Percentiles rank a stretch among this genome's conserved stretches.
Conservation (phyloP, 2,329 filamentous ascomycete genomes). For the Colletotrichum kahawae region DNA sequence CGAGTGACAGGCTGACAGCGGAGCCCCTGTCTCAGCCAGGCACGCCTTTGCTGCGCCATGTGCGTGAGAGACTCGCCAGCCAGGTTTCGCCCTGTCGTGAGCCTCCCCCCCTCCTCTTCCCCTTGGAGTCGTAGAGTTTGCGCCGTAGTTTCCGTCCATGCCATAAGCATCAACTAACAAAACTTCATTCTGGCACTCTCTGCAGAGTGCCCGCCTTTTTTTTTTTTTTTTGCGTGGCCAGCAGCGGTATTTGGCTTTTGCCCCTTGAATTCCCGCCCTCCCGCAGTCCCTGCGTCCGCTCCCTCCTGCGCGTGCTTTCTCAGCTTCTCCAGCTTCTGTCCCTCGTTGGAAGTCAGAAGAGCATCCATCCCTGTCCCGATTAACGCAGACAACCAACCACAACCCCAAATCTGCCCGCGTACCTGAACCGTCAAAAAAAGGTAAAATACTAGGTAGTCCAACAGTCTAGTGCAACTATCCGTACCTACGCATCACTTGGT, state of each 20-base stretch:
- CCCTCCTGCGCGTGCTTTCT: background rate
- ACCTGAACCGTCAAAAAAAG: background rate
- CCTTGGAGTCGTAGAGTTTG: background rate
- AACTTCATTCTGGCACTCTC: background rate
- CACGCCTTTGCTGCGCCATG: slow-evolving; percentile 3
- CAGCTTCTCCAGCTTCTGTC: background rate
- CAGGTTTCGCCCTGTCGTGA: background rate
- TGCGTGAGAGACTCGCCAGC: background rate
- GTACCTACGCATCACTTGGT: background rate
- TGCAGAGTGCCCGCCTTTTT: background rate
- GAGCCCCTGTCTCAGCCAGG: slow-evolving; percentile 6
- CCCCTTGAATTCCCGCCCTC: background rate
- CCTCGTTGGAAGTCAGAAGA: background rate
- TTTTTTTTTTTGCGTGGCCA: background rate
- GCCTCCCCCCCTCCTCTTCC: background rate
- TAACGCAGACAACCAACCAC: background rate
- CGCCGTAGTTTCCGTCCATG: background rate
- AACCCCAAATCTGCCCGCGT: background rate
- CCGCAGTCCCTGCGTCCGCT: background rate
- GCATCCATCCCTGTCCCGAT: background rate
- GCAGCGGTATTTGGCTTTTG: background rate
- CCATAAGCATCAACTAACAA: background rate
- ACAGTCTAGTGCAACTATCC: background rate
- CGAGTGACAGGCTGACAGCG: background rate
- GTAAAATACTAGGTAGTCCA: background rate